A percentile compares a stretch with the other conserved stretches of the same genome.
These are phyloP conservation scores for Puccinia coronata DNA, from an alignment of 1,284 basidiomycete species.

Conservation along the genomic window DNA sequence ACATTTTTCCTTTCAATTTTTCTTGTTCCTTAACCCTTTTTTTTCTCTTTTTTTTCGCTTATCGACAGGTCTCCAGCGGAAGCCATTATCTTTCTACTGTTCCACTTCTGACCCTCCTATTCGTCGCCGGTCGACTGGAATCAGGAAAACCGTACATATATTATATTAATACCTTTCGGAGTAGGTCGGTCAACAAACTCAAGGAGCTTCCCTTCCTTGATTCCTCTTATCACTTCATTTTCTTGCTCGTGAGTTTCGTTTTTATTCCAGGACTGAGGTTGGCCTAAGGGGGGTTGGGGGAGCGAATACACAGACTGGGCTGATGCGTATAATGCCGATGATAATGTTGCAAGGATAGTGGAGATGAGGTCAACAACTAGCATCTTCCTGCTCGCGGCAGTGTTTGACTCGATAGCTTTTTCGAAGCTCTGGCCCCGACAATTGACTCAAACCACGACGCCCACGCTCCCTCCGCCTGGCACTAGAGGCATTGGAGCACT, in stretches of 20 bases:
- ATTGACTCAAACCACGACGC: neutral
- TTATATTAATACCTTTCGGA: neutral
- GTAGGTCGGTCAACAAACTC: neutral
- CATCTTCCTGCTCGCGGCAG: neutral
- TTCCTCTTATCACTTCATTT: neutral
- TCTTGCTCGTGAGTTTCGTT: neutral
- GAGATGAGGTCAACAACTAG: neutral
- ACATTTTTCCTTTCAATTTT: too few species aligned
- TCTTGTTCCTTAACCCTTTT: too few species aligned
- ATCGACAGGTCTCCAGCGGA: too few species aligned
- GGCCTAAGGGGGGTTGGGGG: too few species aligned
- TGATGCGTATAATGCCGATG: too few species aligned
- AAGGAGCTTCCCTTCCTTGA: neutral
- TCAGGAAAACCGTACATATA: too few species aligned
- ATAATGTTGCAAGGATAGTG: neutral
- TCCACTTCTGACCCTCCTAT: neutral
- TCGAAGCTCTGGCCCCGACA: neutral
- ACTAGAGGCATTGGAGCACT: neutral
- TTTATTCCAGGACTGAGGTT: too few species aligned
- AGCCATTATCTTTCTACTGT: too few species aligned
- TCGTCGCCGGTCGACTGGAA: constrained; percentile 4
- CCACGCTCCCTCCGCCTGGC: neutral
- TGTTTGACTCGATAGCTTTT: neutral
- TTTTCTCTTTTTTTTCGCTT: too few species aligned
- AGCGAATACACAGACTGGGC: too few species aligned